Base-by-base conservation (phyloP, 768 basidiomycete species). In the Trametes elegans region DNA sequence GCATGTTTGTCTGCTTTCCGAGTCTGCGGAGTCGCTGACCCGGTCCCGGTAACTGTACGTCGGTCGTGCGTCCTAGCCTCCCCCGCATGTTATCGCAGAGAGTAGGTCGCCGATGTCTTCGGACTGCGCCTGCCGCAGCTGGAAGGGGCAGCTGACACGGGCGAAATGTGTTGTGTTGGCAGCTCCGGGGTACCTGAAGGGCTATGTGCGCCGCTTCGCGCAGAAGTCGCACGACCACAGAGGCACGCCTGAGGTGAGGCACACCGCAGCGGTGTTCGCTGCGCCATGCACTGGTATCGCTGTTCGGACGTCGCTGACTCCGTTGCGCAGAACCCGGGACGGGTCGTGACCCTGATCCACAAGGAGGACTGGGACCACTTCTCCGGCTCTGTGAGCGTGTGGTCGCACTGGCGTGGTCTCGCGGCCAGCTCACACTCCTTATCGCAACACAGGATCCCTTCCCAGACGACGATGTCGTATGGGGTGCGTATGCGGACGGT, bases 191-290 rank as follows among this genome's bases (percentile, higher is more conserved):
- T 97, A 87, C 64, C 74, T 97, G 61, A 96, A 93, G 71, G 90
- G 90, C 29, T 93, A 93, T 57, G 90, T 95, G 0, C 81, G 93
- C 1, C 76, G 94, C 24, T 97, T 97, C 64, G 91, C 93, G 0
- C 93, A 96, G 71, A 81, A 83, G 66, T 95, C 92, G 52, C 90
- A 93, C 67, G 94, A 98, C 66, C 94, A 98, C 70, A 80, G 94
- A 10, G 94, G 94, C 18, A 95, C 93, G 0, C 89, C 85, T 2
- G 87, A 93, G 74, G 87, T 89, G 35, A 19, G 39, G n/a, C n/a
- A n/a, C n/a, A n/a, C 13, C 9, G 26, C 24, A 21, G 24, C 13
- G 2, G 11, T 19, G 18, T 28, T 41, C 2, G 3, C 18, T 8
- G 16, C 38, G 38, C 38, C 3, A n/a, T n/a, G 34, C 4, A 35